Conservation (phyloP, 1,139 yeast species). For the Yamadazyma triangularis region DNA sequence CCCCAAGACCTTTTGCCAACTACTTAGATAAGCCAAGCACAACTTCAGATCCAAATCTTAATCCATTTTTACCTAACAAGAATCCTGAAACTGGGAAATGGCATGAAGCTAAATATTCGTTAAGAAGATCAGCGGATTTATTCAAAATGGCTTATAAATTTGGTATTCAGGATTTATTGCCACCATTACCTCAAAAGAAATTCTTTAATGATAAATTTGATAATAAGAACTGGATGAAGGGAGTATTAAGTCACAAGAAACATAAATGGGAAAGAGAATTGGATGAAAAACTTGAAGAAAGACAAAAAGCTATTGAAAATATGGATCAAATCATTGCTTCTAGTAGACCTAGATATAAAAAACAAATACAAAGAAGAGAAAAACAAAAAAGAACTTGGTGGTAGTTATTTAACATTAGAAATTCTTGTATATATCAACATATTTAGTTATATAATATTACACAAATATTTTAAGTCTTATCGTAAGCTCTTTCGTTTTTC, state of each 20-base stretch:
- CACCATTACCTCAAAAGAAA: conserved; percentile 59
- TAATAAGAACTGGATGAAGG: conserved; percentile 68
- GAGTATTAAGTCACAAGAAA: conserved; percentile 75
- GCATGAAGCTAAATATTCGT: conserved; percentile 76
- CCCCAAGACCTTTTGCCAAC: conserved; percentile 74
- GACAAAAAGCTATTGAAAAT: conserved; percentile 61
- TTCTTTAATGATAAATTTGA: conserved; percentile 79
- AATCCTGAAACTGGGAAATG: conserved; percentile 76
- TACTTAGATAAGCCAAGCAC: conserved; percentile 65
- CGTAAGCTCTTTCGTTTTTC: too few relatives aligned
- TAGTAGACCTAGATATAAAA: conserved; percentile 60
- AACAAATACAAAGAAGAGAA: conserved; percentile 51
- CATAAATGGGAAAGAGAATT: conserved; percentile 74
- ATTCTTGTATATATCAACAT: too few relatives aligned
- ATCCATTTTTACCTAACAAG: conserved; percentile 85
- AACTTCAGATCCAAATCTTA: conserved; percentile 64
- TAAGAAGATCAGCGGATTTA: conserved; percentile 80
- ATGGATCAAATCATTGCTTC: conserved; percentile 71
- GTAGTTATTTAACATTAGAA: too few relatives aligned
- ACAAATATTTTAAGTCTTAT: too few relatives aligned
- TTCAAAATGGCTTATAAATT: conserved; percentile 78
- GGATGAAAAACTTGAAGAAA: conserved; percentile 56
- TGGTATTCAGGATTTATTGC: conserved; percentile 77
- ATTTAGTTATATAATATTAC: too few relatives aligned
- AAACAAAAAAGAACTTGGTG: conserved; percentile 47